Evolutionary conservation across 2,329 filamentous ascomycete genomes (phyloP).

Genomic region (Albophoma yamanashiensis): DNA sequence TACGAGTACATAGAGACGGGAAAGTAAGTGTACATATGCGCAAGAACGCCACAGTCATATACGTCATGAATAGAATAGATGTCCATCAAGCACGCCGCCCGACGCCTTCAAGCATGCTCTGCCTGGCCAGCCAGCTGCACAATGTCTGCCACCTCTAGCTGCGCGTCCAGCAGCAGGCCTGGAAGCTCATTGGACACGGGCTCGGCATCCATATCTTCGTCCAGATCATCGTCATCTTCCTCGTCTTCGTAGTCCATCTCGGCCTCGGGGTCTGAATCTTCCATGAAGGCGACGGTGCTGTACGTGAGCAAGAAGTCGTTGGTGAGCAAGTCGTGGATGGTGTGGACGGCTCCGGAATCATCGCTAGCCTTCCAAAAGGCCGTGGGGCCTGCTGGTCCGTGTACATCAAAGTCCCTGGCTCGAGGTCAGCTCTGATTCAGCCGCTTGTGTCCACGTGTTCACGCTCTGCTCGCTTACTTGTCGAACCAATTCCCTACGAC

Average conservation of each 20-base stretch:
- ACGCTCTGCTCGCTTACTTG: conserved; percentile 33
- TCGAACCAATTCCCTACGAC: conserved; percentile 73
- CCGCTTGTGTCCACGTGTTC: neutral
- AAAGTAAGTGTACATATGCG: neutral
- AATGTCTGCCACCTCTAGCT: conserved; percentile 9
- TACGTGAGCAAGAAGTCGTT: conserved; percentile 19
- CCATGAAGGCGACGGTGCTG: conserved; percentile 10
- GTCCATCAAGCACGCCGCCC: neutral
- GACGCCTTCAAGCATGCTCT: neutral
- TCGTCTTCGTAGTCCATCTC: conserved; percentile 15
- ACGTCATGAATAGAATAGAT: neutral
- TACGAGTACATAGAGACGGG: neutral
- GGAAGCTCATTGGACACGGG: conserved; percentile 13
- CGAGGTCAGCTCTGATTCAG: neutral
- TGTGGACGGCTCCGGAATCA: conserved; percentile 14
- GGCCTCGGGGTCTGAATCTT: conserved; percentile 12
- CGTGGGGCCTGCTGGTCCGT: conserved; percentile 63
- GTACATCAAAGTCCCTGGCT: conserved; percentile 49
- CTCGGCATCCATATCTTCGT: conserved; percentile 14
- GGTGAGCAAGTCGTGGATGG: conserved; percentile 19
- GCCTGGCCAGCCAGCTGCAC: conserved; percentile 1
- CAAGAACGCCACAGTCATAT: neutral
- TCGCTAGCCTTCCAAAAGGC: conserved; percentile 69
- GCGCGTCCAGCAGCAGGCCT: conserved; percentile 12
- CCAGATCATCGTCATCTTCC: conserved; percentile 18